A percentile compares a stretch with the other conserved stretches of the same genome.
Evolutionary conservation across 495 filamentous ascomycete species (phyloP).

Genomic region (Penicillium maclennaniae): DNA sequence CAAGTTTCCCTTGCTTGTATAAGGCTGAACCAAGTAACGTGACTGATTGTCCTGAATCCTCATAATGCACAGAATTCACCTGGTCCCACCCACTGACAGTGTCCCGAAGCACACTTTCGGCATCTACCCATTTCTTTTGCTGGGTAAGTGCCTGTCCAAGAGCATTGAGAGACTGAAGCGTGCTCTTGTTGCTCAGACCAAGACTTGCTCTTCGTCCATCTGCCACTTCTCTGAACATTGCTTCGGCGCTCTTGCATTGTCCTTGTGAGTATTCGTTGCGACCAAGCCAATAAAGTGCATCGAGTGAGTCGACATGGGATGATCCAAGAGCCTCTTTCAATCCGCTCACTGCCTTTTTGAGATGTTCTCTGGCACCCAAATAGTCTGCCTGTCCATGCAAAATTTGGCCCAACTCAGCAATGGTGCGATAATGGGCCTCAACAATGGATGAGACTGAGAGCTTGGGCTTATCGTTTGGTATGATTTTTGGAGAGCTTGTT

Average conservation of each 20-base stretch:
- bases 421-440: not conserved
- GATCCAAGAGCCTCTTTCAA: not conserved
- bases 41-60: not conserved
- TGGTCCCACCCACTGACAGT: not conserved
- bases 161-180: not conserved
- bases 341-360: not conserved
- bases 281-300: conserved; percentile 1
- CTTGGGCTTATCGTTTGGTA: not conserved
- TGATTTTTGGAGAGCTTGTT: not conserved
- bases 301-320: not conserved
- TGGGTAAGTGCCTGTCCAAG: not conserved
- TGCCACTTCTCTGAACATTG: not conserved
- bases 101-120: not conserved
- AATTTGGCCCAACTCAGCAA: not conserved
- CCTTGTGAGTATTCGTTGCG: not conserved
- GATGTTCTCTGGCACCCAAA: not conserved
- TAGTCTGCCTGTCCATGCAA: not conserved
- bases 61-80: not conserved
- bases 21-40: not conserved
- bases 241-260: not conserved
- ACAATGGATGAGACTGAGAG: not conserved
- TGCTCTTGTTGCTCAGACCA: not conserved
- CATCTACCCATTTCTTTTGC: not conserved
- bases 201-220: not conserved
- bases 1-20: not conserved